Conservation (phyloP, 2,329 filamentous ascomycete genomes). For the Dryadomyces quercus-mongolicae region DNA sequence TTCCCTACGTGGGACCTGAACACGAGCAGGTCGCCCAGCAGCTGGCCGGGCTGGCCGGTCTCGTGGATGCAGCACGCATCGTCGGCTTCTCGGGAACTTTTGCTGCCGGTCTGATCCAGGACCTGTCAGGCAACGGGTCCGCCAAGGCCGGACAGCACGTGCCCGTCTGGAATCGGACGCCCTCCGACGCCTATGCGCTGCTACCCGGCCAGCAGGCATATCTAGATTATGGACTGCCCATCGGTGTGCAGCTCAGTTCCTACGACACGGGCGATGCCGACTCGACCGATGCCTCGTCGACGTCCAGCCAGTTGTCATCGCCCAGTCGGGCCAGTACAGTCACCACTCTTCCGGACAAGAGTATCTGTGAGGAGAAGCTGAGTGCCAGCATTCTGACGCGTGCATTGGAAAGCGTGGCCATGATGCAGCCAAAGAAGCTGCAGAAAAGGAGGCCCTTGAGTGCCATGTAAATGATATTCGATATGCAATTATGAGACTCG, state of each 20-base stretch:
- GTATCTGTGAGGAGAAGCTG: background rate
- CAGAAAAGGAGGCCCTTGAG: background rate
- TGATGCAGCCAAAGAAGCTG: background rate
- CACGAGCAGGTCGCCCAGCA: conserved; percentile 18
- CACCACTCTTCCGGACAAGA: background rate
- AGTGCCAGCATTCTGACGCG: background rate
- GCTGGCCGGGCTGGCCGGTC: conserved; percentile 18
- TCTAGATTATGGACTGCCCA: conserved; percentile 1
- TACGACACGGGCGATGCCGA: too few species aligned
- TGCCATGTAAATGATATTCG: background rate
- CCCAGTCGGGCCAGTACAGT: background rate
- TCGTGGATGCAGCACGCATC: conserved; percentile 21
- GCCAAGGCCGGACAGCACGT: background rate
- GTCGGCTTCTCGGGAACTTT: conserved; percentile 18
- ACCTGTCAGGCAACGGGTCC: background rate
- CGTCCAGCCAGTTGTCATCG: background rate
- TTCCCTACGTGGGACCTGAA: conserved; percentile 13
- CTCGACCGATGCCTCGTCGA: background rate
- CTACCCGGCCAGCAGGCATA: conserved; percentile 18
- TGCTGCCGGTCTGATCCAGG: background rate
- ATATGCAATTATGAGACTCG: too few species aligned
- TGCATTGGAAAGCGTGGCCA: background rate
- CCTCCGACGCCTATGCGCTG: conserved; percentile 20
- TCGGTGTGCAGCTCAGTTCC: background rate
- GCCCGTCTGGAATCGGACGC: conserved; percentile 11